Base-by-base conservation (phyloP, 805 yeast genomes). In the Yamadazyma nakazawae region DNA sequence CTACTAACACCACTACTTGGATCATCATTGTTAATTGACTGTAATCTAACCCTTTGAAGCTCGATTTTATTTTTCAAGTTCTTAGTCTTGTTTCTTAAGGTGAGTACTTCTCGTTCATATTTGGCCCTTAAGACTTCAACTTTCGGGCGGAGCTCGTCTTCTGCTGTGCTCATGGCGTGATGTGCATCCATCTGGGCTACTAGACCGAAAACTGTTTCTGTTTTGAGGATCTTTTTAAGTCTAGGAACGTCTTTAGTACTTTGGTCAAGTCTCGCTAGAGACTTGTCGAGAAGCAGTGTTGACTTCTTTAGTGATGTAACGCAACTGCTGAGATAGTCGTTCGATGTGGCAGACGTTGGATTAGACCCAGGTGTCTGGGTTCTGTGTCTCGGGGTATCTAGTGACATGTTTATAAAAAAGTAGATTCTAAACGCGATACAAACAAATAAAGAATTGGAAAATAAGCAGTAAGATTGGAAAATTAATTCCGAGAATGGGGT, bases 171-270 rank as follows among this genome's bases (percentile, higher is more conserved):
- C 41, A 70, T 70, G 16, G 78, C 78, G 37, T 61, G 66, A 8
- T 57, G 61, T 21, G 78, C 56, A 45, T 78, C 80, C 45, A 62
- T 59, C 50, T 77, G 80, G 0, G 82, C 80, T 0, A 78, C 71
- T 11, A 78, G 58, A 5, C 79, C 79, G 60, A 77, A 79, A 18
- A 78, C 76, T 31, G 74, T 66, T 36, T 65, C 63, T 6, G 79
- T 75, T 16, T 62, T 54, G n/a, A 79, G 61, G 6, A 78, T 70
- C 18, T 57, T 59, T 34, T 62, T 64, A 32, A 76, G 57, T 7
- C 78, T 53, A 1, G 68, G 56, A 14, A 71, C 66, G 49, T 78
- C 80, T 10, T 62, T 59, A 3, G 74, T 66, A 3, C 70, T 59
- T 3, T 63, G 53, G 44, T 62, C 72, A 5, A 76, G 56, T 5